phyloP scores from a whole-genome alignment of 768 basidiomycete genomes.

The Boletus subparvulus region DNA sequence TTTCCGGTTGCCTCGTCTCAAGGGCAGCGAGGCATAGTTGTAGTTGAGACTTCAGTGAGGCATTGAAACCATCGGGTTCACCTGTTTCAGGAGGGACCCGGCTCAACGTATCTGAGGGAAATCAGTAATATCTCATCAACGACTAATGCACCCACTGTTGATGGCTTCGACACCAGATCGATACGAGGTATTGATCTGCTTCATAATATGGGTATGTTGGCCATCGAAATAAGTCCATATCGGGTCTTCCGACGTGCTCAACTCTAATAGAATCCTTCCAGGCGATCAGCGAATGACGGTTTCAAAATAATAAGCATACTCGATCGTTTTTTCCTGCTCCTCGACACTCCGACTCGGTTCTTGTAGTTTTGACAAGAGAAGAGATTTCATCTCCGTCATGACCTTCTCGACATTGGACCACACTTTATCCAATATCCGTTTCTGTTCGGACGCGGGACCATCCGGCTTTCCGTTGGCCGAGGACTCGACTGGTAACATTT shows the following conservation, averaged over 20 bases:
- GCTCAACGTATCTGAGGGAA: slow-evolving; percentile 45
- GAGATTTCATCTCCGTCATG: slow-evolving; percentile 85
- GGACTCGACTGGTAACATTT: slow-evolving; percentile 69
- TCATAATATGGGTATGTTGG: slow-evolving; percentile 84
- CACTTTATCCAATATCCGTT: slow-evolving; percentile 91
- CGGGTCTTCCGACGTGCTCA: slow-evolving; percentile 85
- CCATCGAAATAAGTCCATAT: slow-evolving; percentile 95
- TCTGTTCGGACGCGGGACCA: slow-evolving; percentile 71
- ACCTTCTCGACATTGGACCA: slow-evolving; percentile 95
- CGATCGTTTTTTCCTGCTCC: slow-evolving; percentile 95
- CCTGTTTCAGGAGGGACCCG: slow-evolving; percentile 37
- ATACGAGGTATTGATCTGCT: slow-evolving; percentile 68
- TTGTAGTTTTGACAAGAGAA: slow-evolving; percentile 74
- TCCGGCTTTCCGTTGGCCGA: slow-evolving; percentile 55
- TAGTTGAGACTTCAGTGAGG: slow-evolving; percentile 56
- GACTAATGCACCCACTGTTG: slow-evolving; percentile 37
- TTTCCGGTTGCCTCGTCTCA: slow-evolving; percentile 63
- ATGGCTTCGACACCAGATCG: slow-evolving; percentile 50
- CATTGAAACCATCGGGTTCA: slow-evolving; percentile 40
- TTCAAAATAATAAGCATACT: slow-evolving; percentile 50
- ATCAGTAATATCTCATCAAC: slow-evolving; percentile 5
- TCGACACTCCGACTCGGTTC: slow-evolving; percentile 80
- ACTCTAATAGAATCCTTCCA: slow-evolving; percentile 78
- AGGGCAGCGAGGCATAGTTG: slow-evolving; percentile 57
- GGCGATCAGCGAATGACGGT: slow-evolving; percentile 9